phyloP scores from a whole-genome alignment of 2,329 filamentous ascomycete species.

The Alternaria conjuncta region DNA sequence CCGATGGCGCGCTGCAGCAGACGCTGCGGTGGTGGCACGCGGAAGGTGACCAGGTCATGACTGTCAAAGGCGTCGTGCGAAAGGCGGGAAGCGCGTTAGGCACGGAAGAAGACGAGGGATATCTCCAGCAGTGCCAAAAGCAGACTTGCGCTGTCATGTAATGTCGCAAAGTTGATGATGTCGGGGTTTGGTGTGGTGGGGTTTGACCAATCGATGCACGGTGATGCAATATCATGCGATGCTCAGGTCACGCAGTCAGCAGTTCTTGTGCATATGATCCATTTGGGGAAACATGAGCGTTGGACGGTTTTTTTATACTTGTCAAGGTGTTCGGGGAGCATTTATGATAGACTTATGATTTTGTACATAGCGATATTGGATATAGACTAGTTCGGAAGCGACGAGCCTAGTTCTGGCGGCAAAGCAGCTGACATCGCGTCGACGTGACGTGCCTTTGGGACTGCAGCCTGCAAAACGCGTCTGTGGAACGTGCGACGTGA shows the following conservation, averaged over 20 bases:
- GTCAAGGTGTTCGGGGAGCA: background rate
- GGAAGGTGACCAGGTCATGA: slow-evolving; percentile 81
- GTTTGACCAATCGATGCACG: slow-evolving; percentile 10
- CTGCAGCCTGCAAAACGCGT: slow-evolving; percentile 23
- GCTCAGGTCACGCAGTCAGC: slow-evolving; percentile 41
- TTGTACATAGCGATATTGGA: background rate
- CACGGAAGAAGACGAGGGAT: slow-evolving; percentile 75
- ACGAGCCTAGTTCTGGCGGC: slow-evolving; percentile 1
- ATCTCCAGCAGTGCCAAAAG: slow-evolving; percentile 68
- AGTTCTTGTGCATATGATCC: slow-evolving; percentile 14
- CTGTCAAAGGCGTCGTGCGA: slow-evolving; percentile 74
- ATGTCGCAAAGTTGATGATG: background rate
- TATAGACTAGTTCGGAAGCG: background rate
- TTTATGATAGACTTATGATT: background rate
- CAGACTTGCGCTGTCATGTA: slow-evolving; percentile 56
- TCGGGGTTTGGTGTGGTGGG: slow-evolving; percentile 17
- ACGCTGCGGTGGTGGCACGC: slow-evolving; percentile 91
- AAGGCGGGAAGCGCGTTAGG: slow-evolving; percentile 56
- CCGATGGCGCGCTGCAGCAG: slow-evolving; percentile 73
- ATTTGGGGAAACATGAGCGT: background rate
- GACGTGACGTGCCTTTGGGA: slow-evolving; percentile 12
- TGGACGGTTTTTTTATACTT: background rate
- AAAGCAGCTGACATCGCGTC: slow-evolving; percentile 36
- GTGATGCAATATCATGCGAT: slow-evolving; percentile 38
- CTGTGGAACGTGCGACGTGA: slow-evolving; percentile 13